Evolutionary conservation across 2,329 filamentous ascomycete species (phyloP), one percentile per base, ranked within the genome.

Genomic region (Calonectria pseudoreteaudii): DNA sequence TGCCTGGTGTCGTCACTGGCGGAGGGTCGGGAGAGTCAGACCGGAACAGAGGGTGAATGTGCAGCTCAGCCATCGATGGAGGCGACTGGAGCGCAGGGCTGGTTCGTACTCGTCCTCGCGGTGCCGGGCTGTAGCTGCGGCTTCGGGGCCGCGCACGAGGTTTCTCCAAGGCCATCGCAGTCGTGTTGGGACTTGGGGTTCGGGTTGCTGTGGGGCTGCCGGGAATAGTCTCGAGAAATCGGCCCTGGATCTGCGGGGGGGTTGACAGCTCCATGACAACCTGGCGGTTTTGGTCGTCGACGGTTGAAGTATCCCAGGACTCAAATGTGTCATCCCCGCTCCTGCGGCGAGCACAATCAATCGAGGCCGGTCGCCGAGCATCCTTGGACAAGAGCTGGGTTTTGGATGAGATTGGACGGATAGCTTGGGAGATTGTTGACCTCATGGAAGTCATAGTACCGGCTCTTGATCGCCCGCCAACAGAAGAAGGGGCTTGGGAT

Each of bases 21-120:
- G 93, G 92, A 10, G 93, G 93, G 1, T 87, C 89, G 0, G 93
- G 93, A 50, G 91, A 94, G 80, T 94, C 93, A 8, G 92, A 92
- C 73, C 94, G 89, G 86, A 96, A 95, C 4, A 96, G 88, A 11
- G 94, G 94, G 82, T 96, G 94, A 58, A 95, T 95, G 80, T 95
- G 91, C 4, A 91, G 88, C 82, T 95, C 93, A 79, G 88, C 86
- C 76, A 85, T 75, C 16, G 79, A 81, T 20, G 80, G 81, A 70
- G 79, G 77, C 30, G 80, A 81, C 73, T 80, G 76, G 23, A 77
- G 68, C 18, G 79, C 77, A 31, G 73, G 60, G 26, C 69, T 73
- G 10, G 75, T 71, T 36, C 75, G 74, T 73, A 86, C 83, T 26
- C 82, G 82, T 10, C 80, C 79, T 38, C 79, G 80, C 14, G 83